Conservation (phyloP, 2,329 filamentous ascomycete genomes). For the Bipolaris victoriae region DNA sequence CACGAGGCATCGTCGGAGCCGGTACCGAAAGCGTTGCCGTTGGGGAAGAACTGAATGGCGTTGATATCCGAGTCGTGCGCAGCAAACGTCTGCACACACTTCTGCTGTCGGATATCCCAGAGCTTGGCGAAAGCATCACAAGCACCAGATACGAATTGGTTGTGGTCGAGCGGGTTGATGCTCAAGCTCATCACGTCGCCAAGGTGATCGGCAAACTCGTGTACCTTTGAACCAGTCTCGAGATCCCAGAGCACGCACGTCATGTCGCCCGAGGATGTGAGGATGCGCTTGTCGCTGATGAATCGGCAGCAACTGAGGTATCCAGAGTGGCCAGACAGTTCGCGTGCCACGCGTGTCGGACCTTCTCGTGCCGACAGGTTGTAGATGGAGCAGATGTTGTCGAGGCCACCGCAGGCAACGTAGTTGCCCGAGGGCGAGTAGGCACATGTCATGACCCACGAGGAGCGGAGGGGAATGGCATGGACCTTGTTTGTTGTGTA, state of each 20-base stretch:
- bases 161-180: conserved; percentile 98
- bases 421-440: conserved; percentile 98
- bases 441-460: conserved; percentile 99
- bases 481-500: conserved; percentile 99
- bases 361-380: conserved; percentile 96
- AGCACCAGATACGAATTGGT: conserved; percentile 98
- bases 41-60: conserved; percentile 98
- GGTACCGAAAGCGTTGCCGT: conserved; percentile 97
- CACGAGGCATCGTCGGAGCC: conserved; percentile 98
- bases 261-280: conserved; percentile 99
- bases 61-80: conserved; percentile 99
- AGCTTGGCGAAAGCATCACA: conserved; percentile 98
- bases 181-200: conserved; percentile 99
- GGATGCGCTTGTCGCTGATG: conserved; percentile 96
- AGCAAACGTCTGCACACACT: conserved; percentile 97
- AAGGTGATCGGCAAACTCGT: conserved; percentile 96
- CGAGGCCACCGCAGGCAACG: conserved; percentile 95
- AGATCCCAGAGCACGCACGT: conserved; percentile 99
- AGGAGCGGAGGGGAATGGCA: conserved; percentile 94
- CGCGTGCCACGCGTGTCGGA: conserved; percentile 93
- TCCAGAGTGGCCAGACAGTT: conserved; percentile 94
- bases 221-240: conserved; percentile 94
- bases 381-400: conserved; percentile 99
- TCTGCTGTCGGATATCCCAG: conserved; percentile 98
- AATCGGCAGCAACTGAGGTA: conserved; percentile 99